Evolutionary conservation across 2,329 filamentous ascomycete species (phyloP), one percentile per base, ranked within the genome.

Genomic region (Colletotrichum musicola): DNA sequence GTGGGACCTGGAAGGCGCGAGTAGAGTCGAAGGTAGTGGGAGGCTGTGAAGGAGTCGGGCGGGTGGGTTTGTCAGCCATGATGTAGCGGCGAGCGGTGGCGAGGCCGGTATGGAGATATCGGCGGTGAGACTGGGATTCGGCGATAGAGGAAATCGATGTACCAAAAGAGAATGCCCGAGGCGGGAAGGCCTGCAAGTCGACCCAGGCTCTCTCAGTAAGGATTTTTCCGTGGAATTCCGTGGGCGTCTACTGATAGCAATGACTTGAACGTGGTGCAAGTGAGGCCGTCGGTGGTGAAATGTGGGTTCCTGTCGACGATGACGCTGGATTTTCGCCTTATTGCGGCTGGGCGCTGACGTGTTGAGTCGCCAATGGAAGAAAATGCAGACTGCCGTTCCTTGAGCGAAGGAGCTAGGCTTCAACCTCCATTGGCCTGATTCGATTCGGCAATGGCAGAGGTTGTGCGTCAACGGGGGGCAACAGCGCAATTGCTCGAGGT

Each of bases 1-100:
- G 22, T 30, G 57, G 46, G 13, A 38, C 49, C 14, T 53, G 51
- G 6, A 35, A 46, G 42, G 44, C n/a, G 30, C 40, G 67, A 44
- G 47, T 64, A 12, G 75, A 73, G 70, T 78, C 76, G 75, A 79
- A 78, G 50, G 72, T 65, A 64, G 72, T 76, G 66, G 77, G 77
- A 79, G 75, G 62, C 68, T 74, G 75, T 69, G 73, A 35, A 38
- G n/a, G 6, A 12, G 38, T 40, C 18, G 50, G 18, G 27, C 35
- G 54, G 56, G 38, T 63, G 58, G 57, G 64, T 71, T 71, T 70
- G 68, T 71, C 70, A 71, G 70, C 70, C 68, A 64, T 71, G 14
- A 49, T 69, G 56, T 63, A 40, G 44, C 49, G 56, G 44, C 62
- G 42, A 35, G 38, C 42, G 63, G 70, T 71, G 70, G 68, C 70